phyloP scores from a whole-genome alignment of 352 stramenopile genomes.

The Pythium aphanidermatum region DNA sequence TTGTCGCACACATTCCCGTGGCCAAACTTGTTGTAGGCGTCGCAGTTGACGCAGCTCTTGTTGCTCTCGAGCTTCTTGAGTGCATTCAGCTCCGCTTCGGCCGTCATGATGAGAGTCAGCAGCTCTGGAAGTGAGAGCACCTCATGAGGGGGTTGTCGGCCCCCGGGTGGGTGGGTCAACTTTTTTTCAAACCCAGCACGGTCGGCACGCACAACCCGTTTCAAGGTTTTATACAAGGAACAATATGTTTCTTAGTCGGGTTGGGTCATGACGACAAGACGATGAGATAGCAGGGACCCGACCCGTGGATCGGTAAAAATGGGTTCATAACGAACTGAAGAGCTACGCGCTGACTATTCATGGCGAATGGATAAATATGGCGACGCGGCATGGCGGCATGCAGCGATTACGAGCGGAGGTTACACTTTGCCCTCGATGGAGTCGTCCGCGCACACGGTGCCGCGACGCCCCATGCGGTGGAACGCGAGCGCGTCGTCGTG shows the following conservation, averaged over 20 bases:
- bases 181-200: too few species aligned
- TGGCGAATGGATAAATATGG: too few species aligned
- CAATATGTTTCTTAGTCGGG: background rate
- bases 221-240: background rate
- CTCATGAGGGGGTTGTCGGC: background rate
- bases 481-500: too few species aligned
- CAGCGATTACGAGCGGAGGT: too few species aligned
- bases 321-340: slow-evolving; percentile 5
- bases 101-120: slow-evolving; percentile 15
- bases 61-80: slow-evolving; percentile 83
- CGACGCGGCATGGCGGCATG: too few species aligned
- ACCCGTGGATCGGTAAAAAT: slow-evolving; percentile 3
- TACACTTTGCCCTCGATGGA: too few species aligned
- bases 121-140: background rate
- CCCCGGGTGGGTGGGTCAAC: too few species aligned
- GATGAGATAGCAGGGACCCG: background rate
- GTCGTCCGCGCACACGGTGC: too few species aligned
- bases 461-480: too few species aligned
- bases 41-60: slow-evolving; percentile 83
- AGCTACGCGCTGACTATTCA: too few species aligned
- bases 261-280: background rate
- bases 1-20: slow-evolving; percentile 92
- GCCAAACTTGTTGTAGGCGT: slow-evolving; percentile 86
- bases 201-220: too few species aligned
- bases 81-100: slow-evolving; percentile 71